Evolutionary conservation across 148 eudicot species (phyloP).

Genomic region (Vaccinium macrocarpon): DNA sequence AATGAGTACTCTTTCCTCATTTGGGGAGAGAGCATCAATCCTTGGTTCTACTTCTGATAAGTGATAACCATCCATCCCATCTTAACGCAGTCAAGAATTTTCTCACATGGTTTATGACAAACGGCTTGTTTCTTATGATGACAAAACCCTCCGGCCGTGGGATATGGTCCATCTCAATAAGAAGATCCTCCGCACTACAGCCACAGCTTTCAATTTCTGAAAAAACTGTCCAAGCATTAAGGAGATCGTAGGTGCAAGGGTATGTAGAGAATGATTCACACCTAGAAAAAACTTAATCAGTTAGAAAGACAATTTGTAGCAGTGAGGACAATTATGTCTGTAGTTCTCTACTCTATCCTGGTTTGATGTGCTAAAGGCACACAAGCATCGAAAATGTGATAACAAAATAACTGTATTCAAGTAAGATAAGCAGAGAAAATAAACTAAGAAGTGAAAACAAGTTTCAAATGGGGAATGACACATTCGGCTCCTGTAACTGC

Average conservation of each 20-base stretch:
- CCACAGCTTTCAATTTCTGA: constrained; percentile 53
- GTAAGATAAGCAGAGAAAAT: neutral
- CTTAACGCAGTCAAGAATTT: constrained; percentile 45
- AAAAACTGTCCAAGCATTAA: constrained; percentile 72
- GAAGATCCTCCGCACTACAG: constrained; percentile 62
- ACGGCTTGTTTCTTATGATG: constrained; percentile 55
- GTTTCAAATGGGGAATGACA: no score
- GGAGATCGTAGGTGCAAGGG: constrained; percentile 73
- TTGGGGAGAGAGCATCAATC: constrained; percentile 52
- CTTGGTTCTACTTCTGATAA: constrained; percentile 60
- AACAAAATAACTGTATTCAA: neutral
- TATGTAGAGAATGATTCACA: constrained; percentile 80
- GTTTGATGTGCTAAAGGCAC: neutral
- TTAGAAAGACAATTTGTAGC: neutral
- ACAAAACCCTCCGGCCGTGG: constrained; percentile 62
- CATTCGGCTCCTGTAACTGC: no score
- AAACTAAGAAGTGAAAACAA: neutral
- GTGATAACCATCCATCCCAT: constrained; percentile 52
- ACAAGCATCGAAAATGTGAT: neutral
- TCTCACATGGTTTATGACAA: constrained; percentile 36
- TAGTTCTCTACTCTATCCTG: neutral
- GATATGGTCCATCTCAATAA: constrained; percentile 75
- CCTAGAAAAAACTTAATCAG: constrained; percentile 33
- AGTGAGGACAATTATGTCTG: neutral
- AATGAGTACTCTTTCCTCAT: constrained; percentile 64